Conservation (phyloP, 108 stramenopile species). For the Discostella stelligeroides region DNA sequence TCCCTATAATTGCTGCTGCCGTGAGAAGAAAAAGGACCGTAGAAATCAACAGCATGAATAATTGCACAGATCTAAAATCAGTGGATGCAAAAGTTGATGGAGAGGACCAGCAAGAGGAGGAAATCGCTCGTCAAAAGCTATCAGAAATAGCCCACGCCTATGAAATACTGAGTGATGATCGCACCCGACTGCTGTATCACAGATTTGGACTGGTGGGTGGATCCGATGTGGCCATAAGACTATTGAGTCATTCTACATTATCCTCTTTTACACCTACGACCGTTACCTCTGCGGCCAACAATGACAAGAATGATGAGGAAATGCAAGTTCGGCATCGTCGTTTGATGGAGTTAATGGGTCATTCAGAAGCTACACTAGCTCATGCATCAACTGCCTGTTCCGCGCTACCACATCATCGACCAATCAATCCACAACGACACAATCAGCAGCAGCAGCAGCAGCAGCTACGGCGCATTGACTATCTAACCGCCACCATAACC, state of each 20-base stretch:
- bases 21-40: neutral
- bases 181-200: constrained; percentile 79
- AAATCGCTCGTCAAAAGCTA: constrained; percentile 27
- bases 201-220: constrained; percentile 66
- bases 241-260: constrained; percentile 19
- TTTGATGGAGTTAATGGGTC: constrained; percentile 53
- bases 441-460: neutral
- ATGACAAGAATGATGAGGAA: neutral
- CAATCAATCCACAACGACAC: too few relatives aligned
- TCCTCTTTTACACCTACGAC: neutral
- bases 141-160: constrained; percentile 62
- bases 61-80: neutral
- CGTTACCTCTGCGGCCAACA: neutral
- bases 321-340: constrained; percentile 1
- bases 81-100: neutral
- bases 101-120: neutral
- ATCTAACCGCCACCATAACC: constrained; percentile 56
- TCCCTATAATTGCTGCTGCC: neutral
- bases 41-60: neutral
- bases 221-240: constrained; percentile 51
- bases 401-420: neutral
- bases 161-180: constrained; percentile 74
- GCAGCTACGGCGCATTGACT: constrained; percentile 26
- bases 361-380: constrained; percentile 10
- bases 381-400: neutral